Conservation (phyloP, 306 rosid species). For the Corylus avellana region DNA sequence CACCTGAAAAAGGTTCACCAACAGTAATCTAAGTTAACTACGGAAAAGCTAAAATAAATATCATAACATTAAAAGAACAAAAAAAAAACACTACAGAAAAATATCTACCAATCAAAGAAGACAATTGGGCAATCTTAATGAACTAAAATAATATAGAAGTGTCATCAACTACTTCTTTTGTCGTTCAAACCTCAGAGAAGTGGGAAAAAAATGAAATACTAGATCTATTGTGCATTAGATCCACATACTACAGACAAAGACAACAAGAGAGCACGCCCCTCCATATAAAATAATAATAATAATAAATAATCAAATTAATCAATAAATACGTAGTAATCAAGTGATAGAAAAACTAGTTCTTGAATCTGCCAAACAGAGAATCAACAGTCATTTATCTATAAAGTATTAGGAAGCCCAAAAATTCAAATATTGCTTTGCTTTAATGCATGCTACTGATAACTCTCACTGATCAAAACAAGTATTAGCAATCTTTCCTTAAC, state of each 20-base stretch:
- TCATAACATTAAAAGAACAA: neutral
- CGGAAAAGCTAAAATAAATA: neutral
- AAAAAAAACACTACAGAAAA: neutral
- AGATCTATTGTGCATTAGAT: slow-evolving; percentile 6
- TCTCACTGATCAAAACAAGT: neutral
- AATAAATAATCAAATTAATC: neutral
- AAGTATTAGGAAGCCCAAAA: neutral
- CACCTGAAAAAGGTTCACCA: slow-evolving; percentile 65
- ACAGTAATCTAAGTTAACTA: slow-evolving; percentile 13
- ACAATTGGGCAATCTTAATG: neutral
- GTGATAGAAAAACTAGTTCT: neutral
- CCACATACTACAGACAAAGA: neutral
- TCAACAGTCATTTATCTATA: neutral
- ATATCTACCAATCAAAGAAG: neutral
- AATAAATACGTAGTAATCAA: neutral
- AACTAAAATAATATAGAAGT: neutral
- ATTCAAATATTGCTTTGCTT: neutral
- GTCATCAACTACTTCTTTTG: neutral
- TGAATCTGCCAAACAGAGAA: neutral
- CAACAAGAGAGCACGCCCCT: neutral
- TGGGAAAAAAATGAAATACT: neutral
- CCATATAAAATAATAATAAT: neutral
- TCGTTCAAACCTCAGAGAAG: neutral
- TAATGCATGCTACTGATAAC: neutral
- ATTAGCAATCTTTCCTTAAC: neutral